Evolutionary conservation across 169 alveolate species (phyloP).

Genomic region (Plasmodium knowlesi): DNA sequence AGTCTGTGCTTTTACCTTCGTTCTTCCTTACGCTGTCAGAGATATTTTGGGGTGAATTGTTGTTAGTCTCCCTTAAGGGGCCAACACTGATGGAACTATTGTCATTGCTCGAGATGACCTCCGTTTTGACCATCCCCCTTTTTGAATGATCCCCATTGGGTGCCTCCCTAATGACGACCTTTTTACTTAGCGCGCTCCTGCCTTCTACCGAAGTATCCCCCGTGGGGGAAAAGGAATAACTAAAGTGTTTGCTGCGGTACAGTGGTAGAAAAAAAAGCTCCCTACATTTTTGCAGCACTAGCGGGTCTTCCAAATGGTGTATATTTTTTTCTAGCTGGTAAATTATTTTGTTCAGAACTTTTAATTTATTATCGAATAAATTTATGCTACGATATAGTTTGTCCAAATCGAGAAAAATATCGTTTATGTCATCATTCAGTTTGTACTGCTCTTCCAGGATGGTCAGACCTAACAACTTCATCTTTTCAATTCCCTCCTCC

Average conservation of each 20-base stretch:
- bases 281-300: slow-evolving; percentile 16
- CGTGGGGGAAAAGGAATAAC: neutral
- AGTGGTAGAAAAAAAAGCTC: slow-evolving; percentile 47
- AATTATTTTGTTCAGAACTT: slow-evolving; percentile 46
- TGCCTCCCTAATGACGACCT: neutral
- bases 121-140: neutral
- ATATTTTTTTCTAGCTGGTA: slow-evolving; percentile 48
- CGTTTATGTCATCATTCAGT: slow-evolving; percentile 50
- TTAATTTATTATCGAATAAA: slow-evolving; percentile 20
- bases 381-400: slow-evolving; percentile 36
- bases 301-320: slow-evolving; percentile 25
- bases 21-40: neutral
- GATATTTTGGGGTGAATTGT: neutral
- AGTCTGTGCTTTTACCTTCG: neutral
- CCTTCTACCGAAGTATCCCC: neutral
- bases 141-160: neutral
- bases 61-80: neutral
- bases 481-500: slow-evolving; percentile 12
- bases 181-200: neutral
- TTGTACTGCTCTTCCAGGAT: slow-evolving; percentile 33
- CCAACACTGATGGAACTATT: neutral
- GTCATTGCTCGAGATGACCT: neutral
- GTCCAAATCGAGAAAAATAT: slow-evolving; percentile 47
- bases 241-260: slow-evolving; percentile 16
- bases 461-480: slow-evolving; percentile 26